phyloP scores from a whole-genome alignment of 2,329 filamentous ascomycete genomes.

The Conoideocrella luteorostrata region DNA sequence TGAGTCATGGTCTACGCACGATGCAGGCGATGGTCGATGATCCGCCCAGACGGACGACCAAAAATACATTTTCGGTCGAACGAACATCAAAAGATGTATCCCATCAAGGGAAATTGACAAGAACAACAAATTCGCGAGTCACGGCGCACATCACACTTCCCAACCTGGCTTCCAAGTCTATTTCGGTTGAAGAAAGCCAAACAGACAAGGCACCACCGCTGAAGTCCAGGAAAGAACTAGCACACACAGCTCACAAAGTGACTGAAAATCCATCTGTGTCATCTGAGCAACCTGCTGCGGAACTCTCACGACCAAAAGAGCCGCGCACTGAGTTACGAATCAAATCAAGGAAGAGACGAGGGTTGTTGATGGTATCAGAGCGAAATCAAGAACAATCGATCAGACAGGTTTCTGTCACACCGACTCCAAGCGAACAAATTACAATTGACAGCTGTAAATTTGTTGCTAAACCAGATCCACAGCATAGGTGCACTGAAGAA shows the following conservation, averaged over 20 bases:
- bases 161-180: no score
- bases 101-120: no score
- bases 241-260: background rate
- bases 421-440: background rate
- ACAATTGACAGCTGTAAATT: background rate
- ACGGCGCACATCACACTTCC: no score
- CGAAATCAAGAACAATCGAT: constrained; percentile 13
- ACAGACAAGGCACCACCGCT: no score
- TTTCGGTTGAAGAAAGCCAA: no score
- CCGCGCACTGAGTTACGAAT: constrained; percentile 41
- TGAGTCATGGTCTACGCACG: no score
- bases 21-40: no score
- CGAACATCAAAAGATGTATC: no score
- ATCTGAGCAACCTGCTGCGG: background rate
- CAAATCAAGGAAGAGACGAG: constrained; percentile 39
- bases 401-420: background rate
- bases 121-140: no score
- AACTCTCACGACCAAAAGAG: constrained; percentile 9
- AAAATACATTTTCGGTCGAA: no score
- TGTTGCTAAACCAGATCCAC: background rate
- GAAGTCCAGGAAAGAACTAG: background rate
- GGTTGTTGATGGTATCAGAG: constrained; percentile 40
- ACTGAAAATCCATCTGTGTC: no score
- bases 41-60: no score
- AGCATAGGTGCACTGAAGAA: background rate